phyloP scores from a whole-genome alignment of 495 filamentous ascomycete species.

The Aspergillus wentii region DNA sequence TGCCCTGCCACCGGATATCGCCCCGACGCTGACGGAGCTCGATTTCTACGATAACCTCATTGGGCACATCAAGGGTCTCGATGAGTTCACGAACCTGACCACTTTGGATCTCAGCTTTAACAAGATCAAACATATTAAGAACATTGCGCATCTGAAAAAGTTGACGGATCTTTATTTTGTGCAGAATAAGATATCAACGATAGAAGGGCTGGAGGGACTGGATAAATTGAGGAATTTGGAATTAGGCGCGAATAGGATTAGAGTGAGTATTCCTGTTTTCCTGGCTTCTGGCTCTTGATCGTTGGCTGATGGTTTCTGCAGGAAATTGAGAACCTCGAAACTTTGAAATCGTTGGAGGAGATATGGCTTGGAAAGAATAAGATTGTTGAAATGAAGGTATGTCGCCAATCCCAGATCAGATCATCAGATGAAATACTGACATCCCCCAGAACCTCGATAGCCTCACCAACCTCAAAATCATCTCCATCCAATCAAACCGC shows the following conservation, averaged over 20 bases:
- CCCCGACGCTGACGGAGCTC: constrained; percentile 67
- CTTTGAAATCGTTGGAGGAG: constrained; percentile 68
- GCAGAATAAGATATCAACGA: constrained; percentile 84
- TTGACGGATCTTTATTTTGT: constrained; percentile 89
- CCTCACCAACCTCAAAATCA: constrained; percentile 75
- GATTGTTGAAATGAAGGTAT: constrained; percentile 75
- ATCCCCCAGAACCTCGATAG: constrained; percentile 54
- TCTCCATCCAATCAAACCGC: constrained; percentile 96
- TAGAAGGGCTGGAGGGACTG: constrained; percentile 79
- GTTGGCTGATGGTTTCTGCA: constrained; percentile 17
- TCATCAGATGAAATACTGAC: constrained; percentile 1
- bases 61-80: constrained; percentile 77
- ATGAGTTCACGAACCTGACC: constrained; percentile 66
- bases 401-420: background rate
- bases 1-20: constrained; percentile 58
- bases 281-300: background rate
- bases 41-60: constrained; percentile 99
- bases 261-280: constrained; percentile 37
- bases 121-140: constrained; percentile 98
- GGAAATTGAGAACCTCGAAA: constrained; percentile 85
- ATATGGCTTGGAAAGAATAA: constrained; percentile 99
- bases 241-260: constrained; percentile 84
- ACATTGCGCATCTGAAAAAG: constrained; percentile 71
- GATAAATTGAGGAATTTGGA: constrained; percentile 75
- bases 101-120: constrained; percentile 94